These are phyloP conservation scores for Stephania yunnanensis DNA, from an alignment of 164 flowering plant genomes.

Conservation along the genomic window DNA sequence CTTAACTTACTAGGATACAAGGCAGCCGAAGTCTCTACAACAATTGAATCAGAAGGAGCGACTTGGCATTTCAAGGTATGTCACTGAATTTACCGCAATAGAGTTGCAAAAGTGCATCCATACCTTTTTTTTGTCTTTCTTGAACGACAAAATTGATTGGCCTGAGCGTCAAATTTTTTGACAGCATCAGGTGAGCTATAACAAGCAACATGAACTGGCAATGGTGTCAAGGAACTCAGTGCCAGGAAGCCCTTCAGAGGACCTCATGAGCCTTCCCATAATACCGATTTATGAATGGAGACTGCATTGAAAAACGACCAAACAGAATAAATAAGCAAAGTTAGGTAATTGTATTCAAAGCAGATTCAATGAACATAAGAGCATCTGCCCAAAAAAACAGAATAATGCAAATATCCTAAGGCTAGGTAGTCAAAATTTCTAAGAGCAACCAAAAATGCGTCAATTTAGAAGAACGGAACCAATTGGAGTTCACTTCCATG, in stretches of 20 bases:
- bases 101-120: background rate
- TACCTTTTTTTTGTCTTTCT: background rate
- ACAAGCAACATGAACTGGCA: background rate
- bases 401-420: background rate
- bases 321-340: background rate
- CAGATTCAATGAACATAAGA: background rate
- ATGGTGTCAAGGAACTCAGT: background rate
- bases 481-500: background rate
- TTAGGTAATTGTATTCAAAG: background rate
- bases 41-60: background rate
- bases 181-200: background rate
- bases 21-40: background rate
- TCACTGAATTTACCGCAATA: background rate
- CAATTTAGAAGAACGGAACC: background rate
- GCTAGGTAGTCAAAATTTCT: background rate
- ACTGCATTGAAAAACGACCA: slow-evolving; percentile 34
- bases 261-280: slow-evolving; percentile 84
- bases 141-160: background rate
- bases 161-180: background rate
- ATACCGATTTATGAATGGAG: slow-evolving; percentile 72
- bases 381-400: background rate
- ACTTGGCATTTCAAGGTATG: background rate
- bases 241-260: slow-evolving; percentile 25
- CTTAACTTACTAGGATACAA: background rate
- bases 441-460: background rate